These are phyloP conservation scores for Boletus pseudo-olivaceus DNA, from an alignment of 768 basidiomycete genomes.

Conservation along the genomic window DNA sequence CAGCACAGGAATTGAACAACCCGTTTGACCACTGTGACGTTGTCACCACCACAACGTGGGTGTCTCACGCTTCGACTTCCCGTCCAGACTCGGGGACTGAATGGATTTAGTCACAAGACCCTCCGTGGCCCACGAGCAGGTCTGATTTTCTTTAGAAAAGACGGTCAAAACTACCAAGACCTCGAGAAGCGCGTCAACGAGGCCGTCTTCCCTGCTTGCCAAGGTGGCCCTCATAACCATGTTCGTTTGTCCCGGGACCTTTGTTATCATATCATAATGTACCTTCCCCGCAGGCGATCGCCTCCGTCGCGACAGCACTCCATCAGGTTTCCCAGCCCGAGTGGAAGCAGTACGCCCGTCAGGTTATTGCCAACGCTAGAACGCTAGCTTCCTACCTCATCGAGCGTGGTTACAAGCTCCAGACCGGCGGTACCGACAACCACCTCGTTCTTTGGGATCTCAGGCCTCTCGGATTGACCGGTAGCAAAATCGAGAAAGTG, in stretches of 20 bases:
- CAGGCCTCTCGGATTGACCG: slow-evolving; percentile 92
- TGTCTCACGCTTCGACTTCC: not conserved
- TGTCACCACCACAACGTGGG: slow-evolving; percentile 94
- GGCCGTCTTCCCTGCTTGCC: slow-evolving; percentile 99
- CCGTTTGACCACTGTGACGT: slow-evolving; percentile 97
- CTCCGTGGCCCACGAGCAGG: slow-evolving; percentile 97
- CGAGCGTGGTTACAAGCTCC: slow-evolving; percentile 87
- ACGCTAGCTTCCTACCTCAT: slow-evolving; percentile 71
- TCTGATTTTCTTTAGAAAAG: slow-evolving; percentile 97
- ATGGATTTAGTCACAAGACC: slow-evolving; percentile 78
- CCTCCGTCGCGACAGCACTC: slow-evolving; percentile 89
- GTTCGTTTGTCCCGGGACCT: slow-evolving; percentile 37
- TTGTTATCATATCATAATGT: not conserved
- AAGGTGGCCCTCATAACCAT: slow-evolving; percentile 99
- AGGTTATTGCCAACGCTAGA: slow-evolving; percentile 86
- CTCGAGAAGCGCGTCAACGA: slow-evolving; percentile 97
- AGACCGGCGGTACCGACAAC: slow-evolving; percentile 96
- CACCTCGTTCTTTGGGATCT: slow-evolving; percentile 98
- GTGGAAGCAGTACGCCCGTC: slow-evolving; percentile 89
- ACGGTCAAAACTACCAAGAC: slow-evolving; percentile 74
- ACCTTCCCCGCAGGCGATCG: slow-evolving; percentile 66
- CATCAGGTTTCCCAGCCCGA: slow-evolving; percentile 86
- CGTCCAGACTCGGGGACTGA: not conserved
- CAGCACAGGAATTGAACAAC: slow-evolving; percentile 83
- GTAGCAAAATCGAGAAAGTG: slow-evolving; percentile 97